A percentile compares a stretch with the other conserved stretches of the same genome.
Conservation (phyloP, 352 stramenopile genomes). For the Globisporangium nodosum region DNA sequence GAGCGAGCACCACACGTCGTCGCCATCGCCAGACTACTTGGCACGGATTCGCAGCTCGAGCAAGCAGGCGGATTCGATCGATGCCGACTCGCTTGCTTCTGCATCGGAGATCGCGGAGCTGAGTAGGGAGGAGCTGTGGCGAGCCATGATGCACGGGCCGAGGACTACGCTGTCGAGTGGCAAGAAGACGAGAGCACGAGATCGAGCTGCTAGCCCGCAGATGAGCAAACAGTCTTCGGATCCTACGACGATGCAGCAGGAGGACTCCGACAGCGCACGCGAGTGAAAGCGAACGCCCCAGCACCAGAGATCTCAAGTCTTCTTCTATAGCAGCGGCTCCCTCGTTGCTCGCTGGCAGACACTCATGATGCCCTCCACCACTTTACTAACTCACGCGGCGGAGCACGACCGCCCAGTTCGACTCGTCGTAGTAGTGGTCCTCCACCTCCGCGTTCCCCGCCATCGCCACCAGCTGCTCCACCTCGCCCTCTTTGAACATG, state of each 20-base stretch:
- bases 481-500: constrained; percentile 85
- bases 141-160: constrained; percentile 22
- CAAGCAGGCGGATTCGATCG: not conserved
- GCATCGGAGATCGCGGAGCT: not conserved
- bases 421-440: constrained; percentile 82
- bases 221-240: not conserved
- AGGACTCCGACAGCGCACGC: not conserved
- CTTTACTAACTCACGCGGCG: constrained; percentile 21
- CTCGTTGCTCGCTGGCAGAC: not conserved
- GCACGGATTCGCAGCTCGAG: constrained; percentile 1
- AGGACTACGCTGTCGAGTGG: not conserved
- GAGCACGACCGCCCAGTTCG: constrained; percentile 83
- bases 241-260: not conserved
- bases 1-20: not conserved
- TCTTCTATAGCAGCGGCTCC: not conserved
- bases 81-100: not conserved
- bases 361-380: not conserved
- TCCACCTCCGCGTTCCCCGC: constrained; percentile 58
- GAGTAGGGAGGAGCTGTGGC: constrained; percentile 24
- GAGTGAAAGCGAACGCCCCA: not conserved
- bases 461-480: constrained; percentile 59
- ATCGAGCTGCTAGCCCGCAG: too few species aligned
- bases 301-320: not conserved
- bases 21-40: constrained; percentile 29
- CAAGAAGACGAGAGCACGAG: not conserved